Evolutionary conservation across 306 rosid genomes (phyloP), one percentile per base, ranked within the genome.

Genomic region (Myrica gale): DNA sequence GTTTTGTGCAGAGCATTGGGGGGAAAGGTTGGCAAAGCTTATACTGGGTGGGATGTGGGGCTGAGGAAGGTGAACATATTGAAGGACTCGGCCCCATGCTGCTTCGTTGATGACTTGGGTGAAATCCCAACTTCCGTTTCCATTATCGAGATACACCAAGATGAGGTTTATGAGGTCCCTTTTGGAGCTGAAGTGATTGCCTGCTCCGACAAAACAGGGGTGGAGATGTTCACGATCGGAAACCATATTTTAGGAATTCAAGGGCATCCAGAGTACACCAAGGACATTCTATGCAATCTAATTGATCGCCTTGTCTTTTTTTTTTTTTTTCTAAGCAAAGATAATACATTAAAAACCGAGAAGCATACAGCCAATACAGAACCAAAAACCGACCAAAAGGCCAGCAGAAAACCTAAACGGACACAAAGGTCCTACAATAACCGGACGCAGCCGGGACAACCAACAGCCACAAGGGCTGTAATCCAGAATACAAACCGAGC

Each of bases 1-100:
- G 87, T 92, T 19, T 43, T 92, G 51, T 86, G 97, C 77, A 86
- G 88, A 77, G 93, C 97, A 68, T 74, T 92, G 72, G 96, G 97
- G 43, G 95, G 97, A 62, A 86, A 78, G 57, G 90, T 86, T 6
- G 90, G 91, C 19, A 89, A 61, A 75, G 80, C 93, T 7, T 61
- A 19, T 21, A 82, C 83, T 4, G 93, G 96, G 46, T 90, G 96
- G 96, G 96, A 88, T 68, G 71, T 90, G 60, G 96, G 96, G 47
- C 62, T 85, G 70, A 88, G 88, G 60, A 56, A 85, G 68, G 90
- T 88, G 74, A 79, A 69, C 11, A 57, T 91, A 2, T 73, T 78
- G 76, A 68, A 82, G 68, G 90, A 88, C n/a, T 7, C 82, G 48
- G 57, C 39, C 20, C 51, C 37, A 32, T 67, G 69, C 10, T 76